Percentiles rank a stretch among this genome's conserved stretches.
These are phyloP conservation scores for Isoetes taiwanensis DNA, from an alignment of 75 land plant genomes.

Conservation along the genomic window DNA sequence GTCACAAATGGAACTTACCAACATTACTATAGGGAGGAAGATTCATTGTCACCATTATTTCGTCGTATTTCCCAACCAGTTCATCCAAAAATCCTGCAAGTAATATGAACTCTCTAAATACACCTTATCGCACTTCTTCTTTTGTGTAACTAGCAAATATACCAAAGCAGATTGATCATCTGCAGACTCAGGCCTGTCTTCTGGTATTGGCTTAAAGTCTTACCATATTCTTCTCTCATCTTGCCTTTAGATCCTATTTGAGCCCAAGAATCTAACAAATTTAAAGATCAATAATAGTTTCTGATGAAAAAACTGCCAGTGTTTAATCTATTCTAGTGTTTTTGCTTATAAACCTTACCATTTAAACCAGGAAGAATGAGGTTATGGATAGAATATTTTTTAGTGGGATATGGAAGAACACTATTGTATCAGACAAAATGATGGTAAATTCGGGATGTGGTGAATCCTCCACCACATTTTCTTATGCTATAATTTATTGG, in stretches of 20 bases:
- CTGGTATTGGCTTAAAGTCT: background rate
- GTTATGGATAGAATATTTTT: background rate
- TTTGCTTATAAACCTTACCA: slow-evolving; percentile 4
- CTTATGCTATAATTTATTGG: no score
- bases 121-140: background rate
- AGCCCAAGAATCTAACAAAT: slow-evolving; percentile 16
- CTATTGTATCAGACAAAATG: no score
- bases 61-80: background rate
- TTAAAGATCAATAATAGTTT: slow-evolving; percentile 13
- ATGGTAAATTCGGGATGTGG: no score
- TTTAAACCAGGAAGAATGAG: background rate
- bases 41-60: no score
- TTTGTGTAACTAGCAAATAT: background rate
- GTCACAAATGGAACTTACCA: no score
- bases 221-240: background rate
- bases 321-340: slow-evolving; percentile 11
- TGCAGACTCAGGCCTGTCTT: background rate
- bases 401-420: background rate
- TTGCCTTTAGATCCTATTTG: slow-evolving; percentile 11
- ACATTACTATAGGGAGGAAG: no score
- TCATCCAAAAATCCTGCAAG: background rate
- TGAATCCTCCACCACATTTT: no score
- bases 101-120: slow-evolving; percentile 2
- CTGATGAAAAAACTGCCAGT: slow-evolving; percentile 16
- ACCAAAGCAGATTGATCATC: slow-evolving; percentile 4